Base-by-base conservation (phyloP, 257 asterid species). In the Datura wrightii region DNA sequence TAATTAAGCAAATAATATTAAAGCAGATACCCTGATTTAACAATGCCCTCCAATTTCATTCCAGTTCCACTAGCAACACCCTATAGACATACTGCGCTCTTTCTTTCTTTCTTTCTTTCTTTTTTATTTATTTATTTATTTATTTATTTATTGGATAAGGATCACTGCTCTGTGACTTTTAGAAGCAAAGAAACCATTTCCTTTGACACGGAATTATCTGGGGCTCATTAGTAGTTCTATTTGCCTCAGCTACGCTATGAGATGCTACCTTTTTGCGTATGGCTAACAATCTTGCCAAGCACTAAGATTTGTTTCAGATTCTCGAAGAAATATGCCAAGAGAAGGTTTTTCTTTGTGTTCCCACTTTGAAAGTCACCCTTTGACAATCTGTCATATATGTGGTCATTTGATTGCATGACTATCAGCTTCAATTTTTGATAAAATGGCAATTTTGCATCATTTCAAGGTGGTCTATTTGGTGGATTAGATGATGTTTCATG, bases 381-480 rank as follows among this genome's bases (percentile, higher is more conserved):
- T 5, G 44, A 78, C 34, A 52, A 50, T 52, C 48, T 15, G 41
- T 39, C 42, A 39, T 4, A 39, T 39, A 39, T 63, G 70, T 63
- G 81, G 19, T 74, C 44, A 13, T 48, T 74, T 48, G 58, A 24
- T 74, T 24, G 44, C 56, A 48, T 14, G 81, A 74, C 60, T 74
- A 14, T 74, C 44, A 48, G 58, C 46, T 78, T 31, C 31, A 78
- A 15, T 14, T 31, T 74, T 31, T 78, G 63, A 78, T 52, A 34
- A 52, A 52, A 78, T 78, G 63, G 15, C 46, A 78, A 15, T 78
- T 14, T 31, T 78, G 46, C 63, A 78, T 52, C 63, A 31, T 52
- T 78, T 14, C 37, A 78, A 52, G 82, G 82, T 3, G 82, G 63
- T 78, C 63, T 78, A 50, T 52, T 52, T 52, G 63, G 63, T 50